Base-by-base conservation (phyloP, 768 basidiomycete species). In the Podaxis carcinomalis region DNA sequence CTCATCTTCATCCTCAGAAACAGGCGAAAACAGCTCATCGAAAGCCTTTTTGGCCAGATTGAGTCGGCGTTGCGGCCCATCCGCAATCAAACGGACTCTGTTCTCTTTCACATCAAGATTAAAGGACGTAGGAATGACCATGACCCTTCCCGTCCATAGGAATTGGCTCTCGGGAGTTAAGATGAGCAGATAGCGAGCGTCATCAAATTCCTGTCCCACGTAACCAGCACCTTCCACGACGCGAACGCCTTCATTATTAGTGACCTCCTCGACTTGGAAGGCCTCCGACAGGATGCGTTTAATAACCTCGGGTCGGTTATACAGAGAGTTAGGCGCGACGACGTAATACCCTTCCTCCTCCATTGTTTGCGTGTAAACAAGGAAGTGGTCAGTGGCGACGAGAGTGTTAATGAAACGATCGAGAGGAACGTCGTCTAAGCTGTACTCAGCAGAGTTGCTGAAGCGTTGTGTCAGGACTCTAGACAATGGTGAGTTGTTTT, bases 321-420 rank as follows among this genome's bases (percentile, higher is more conserved):
- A 87, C 10, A 98, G 81, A 4, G 84, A 82, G 3, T 79, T 82
- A 14, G 92, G 87, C 6, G 92, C 96, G 57, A 99, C 79, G 63
- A 98, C 86, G 70, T 98, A 99, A 10, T 89, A 85, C 4, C 93
- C 94, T n/a, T 96, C 89, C 66, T 89, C 87, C 72, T 96, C 94
- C 71, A 90, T 89, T 4, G 75, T 76, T 56, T 88, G 84, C 1
- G 96, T 97, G 73, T 97, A 96, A 49, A 99, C 92, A 60, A 99
- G 85, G 74, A 95, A 89, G 71, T 98, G 95, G 64, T 92, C 93
- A 5, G 93, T 88, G 35, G 88, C 84, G 21, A 91, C 86, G 6
- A 99, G 80, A 10, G 82, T 79, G 23, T 85, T 77, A 57, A 98
- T 90, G 72, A 96, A 90, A n/a, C 80, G 79, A 55, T 90, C 89